phyloP scores from a whole-genome alignment of 1,284 basidiomycete genomes.

The Naganishia sp. region DNA sequence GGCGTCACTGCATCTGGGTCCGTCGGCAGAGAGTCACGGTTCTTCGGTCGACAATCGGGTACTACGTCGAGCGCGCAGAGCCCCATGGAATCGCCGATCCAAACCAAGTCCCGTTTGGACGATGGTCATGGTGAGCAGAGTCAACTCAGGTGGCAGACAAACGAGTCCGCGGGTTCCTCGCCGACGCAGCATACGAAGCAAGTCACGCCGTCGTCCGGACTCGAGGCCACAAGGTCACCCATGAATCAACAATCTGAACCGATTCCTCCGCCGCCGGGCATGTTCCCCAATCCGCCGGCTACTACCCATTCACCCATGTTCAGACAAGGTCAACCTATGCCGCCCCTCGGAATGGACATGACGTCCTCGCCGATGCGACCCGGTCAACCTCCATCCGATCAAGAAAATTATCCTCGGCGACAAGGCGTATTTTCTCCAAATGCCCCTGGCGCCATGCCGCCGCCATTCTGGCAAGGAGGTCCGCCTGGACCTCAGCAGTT shows the following conservation, averaged over 20 bases:
- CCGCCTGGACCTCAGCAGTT: not conserved
- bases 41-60: constrained; percentile 9
- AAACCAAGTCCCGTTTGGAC: not conserved
- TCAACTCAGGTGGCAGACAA: not conserved
- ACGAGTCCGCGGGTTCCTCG: not conserved
- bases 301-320: not conserved
- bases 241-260: not conserved
- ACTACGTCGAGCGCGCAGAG: constrained; percentile 12
- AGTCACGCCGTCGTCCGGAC: not conserved
- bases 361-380: not conserved
- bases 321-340: not conserved
- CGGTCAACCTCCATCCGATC: not conserved
- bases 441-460: constrained; percentile 1
- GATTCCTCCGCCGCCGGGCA: not conserved
- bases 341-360: constrained; percentile 6
- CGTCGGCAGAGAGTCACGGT: constrained; percentile 5
- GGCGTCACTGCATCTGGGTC: not conserved
- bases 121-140: not conserved
- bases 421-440: not conserved
- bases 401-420: not conserved
- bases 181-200: constrained; percentile 1
- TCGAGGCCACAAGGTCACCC: not conserved
- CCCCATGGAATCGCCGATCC: constrained; percentile 12
- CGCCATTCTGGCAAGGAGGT: constrained; percentile 18
- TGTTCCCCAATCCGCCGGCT: not conserved